These are phyloP conservation scores for Trichoderma cornu-damae DNA, from an alignment of 2,329 filamentous ascomycete genomes.

Conservation along the genomic window DNA sequence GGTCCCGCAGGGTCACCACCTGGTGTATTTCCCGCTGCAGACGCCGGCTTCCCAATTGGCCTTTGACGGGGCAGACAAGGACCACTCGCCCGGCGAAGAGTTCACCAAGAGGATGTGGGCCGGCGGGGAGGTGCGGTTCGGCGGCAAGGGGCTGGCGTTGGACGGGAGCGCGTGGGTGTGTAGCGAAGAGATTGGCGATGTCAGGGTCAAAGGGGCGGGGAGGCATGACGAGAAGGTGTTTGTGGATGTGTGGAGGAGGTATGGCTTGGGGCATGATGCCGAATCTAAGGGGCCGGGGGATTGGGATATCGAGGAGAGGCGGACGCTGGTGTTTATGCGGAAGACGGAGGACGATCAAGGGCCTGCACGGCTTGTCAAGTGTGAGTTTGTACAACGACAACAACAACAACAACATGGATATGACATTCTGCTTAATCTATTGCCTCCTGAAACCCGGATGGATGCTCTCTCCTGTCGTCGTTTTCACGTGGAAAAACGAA, in stretches of 20 bases:
- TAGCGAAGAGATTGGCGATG: conserved; percentile 41
- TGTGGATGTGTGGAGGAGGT: conserved; percentile 47
- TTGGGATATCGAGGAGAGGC: conserved; percentile 41
- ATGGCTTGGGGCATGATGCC: conserved; percentile 32
- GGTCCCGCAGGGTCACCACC: conserved; percentile 64
- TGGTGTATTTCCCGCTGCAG: conserved; percentile 80
- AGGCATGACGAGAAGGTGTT: conserved; percentile 46
- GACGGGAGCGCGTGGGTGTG: conserved; percentile 41
- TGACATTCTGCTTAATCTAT: too few relatives aligned
- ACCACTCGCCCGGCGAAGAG: conserved; percentile 67
- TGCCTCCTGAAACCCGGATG: too few relatives aligned
- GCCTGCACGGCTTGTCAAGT: conserved; percentile 25
- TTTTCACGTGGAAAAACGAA: too few relatives aligned
- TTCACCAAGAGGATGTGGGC: conserved; percentile 84
- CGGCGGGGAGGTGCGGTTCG: conserved; percentile 64
- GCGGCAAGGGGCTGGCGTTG: conserved; percentile 30
- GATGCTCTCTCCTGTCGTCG: too few relatives aligned
- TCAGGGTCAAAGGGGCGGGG: conserved; percentile 31
- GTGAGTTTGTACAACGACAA: too few relatives aligned
- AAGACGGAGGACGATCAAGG: conserved; percentile 24
- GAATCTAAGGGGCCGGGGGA: conserved; percentile 13
- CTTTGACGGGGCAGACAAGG: conserved; percentile 76
- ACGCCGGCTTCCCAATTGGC: conserved; percentile 58
- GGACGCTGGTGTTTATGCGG: conserved; percentile 52
- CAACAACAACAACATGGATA: too few relatives aligned